Evolutionary conservation across 768 basidiomycete species (phyloP), one percentile per base, ranked within the genome.

Genomic region (Boletellus emodensis): DNA sequence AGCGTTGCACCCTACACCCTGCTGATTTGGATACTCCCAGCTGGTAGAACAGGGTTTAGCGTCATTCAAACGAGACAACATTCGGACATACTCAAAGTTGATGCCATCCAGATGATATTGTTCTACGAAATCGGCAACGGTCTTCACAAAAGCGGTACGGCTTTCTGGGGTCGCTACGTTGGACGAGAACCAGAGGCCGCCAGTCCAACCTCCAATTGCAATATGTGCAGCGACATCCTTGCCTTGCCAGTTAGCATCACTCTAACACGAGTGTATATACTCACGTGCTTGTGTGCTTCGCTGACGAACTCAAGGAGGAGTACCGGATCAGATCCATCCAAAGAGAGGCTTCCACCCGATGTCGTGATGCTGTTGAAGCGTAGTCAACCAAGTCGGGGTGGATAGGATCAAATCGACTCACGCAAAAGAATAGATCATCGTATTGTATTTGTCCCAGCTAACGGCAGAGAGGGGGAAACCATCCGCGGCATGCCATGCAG

Each of bases 21-120:
- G 69, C 5, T 68, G 56, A 47, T 75, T 79, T 2, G 93, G 92
- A 63, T 87, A 93, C 68, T 95, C 93, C 91, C 92, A 94, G 60
- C 90, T 92, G 47, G 36, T 12, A 47, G 52, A 72, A 15, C 11
- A 15, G 15, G 1, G 12, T 3, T 68, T 6, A 64, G n/a, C 18
- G 1, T 1, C 36, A 13, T 17, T 17, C 28, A 10, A 37, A 12
- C 5, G 13, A 28, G 4, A 28, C 1, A 40, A 42, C 15, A 8
- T 4, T 6, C 17, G 10, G 4, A 46, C 63, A 1, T 45, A 70
- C 67, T 64, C 62, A 30, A 69, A 65, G 17, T 57, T 78, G 42
- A 87, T 65, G 12, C 84, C 83, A 51, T 83, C 82, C 1, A 87
- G 65, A 0, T 67, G 38, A 61, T 84, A 84, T 44, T 78, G 48